A percentile compares a stretch with the other conserved stretches of the same genome.
Conservation (phyloP, 345 rosid genomes). For the Citrus hindsii region DNA sequence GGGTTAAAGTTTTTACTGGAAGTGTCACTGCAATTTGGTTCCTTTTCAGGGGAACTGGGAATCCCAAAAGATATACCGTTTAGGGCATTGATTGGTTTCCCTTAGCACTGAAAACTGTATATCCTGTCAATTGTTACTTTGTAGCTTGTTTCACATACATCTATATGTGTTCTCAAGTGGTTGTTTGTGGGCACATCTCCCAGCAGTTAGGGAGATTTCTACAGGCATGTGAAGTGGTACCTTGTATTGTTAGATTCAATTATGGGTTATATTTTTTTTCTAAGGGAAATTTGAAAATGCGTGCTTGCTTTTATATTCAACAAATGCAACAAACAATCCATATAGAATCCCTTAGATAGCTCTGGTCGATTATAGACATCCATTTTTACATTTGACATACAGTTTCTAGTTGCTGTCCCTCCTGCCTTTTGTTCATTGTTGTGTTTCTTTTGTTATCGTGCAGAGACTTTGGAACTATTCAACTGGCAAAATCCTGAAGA, state of each 20-base stretch:
- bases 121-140: neutral
- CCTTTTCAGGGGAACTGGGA: neutral
- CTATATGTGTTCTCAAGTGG: neutral
- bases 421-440: neutral
- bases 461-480: slow-evolving; percentile 91
- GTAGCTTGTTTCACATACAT: neutral
- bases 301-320: neutral
- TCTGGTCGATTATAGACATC: neutral
- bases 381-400: neutral
- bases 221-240: neutral
- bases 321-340: neutral
- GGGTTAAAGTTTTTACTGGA: neutral
- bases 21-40: neutral
- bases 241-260: neutral
- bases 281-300: neutral
- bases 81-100: neutral
- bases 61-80: neutral
- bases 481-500: slow-evolving; percentile 73
- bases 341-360: neutral
- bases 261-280: neutral
- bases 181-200: neutral
- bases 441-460: slow-evolving; percentile 10
- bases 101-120: neutral
- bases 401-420: neutral
- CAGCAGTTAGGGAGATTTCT: neutral